phyloP scores from a whole-genome alignment of 495 filamentous ascomycete genomes.

The Penicillium paxilli region DNA sequence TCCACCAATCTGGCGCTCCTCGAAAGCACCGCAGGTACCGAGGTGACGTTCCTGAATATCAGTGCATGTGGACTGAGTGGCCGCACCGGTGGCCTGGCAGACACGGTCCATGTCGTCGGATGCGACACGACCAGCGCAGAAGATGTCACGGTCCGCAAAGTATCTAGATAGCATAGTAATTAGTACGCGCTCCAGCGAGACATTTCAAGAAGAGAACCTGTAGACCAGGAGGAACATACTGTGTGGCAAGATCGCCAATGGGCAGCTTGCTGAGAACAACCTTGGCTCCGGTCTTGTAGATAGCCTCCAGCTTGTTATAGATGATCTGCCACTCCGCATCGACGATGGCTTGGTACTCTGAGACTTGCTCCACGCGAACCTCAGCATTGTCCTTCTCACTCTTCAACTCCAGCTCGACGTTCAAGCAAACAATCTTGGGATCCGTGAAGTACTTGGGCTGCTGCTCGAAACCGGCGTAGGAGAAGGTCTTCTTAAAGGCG shows the following conservation, averaged over 20 bases:
- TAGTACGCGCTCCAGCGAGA: too few relatives aligned
- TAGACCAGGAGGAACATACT: conserved; percentile 51
- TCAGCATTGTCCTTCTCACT: conserved; percentile 99
- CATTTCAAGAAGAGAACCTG: not conserved
- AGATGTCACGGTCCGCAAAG: conserved; percentile 97
- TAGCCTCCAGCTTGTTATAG: conserved; percentile 95
- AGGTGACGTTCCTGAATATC: conserved; percentile 90
- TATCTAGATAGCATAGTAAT: conserved; percentile 49
- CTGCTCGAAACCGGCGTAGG: conserved; percentile 98
- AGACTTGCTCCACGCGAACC: conserved; percentile 95
- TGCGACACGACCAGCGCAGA: conserved; percentile 93
- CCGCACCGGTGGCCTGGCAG: conserved; percentile 88
- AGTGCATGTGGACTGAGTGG: conserved; percentile 92
- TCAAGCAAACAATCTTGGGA: conserved; percentile 93
- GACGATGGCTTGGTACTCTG: conserved; percentile 98
- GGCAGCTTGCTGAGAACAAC: conserved; percentile 96
- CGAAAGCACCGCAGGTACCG: conserved; percentile 86
- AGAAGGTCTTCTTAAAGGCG: conserved; percentile 99
- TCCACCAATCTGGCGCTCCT: conserved; percentile 94
- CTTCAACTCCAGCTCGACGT: conserved; percentile 97
- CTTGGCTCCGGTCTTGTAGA: conserved; percentile 90
- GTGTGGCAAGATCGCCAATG: conserved; percentile 95
- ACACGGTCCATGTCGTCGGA: conserved; percentile 96
- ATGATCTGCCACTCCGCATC: conserved; percentile 99
- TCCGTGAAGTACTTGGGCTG: conserved; percentile 94